Base-by-base conservation (phyloP, 106 monocot species). In the Dendrobium nobile region DNA sequence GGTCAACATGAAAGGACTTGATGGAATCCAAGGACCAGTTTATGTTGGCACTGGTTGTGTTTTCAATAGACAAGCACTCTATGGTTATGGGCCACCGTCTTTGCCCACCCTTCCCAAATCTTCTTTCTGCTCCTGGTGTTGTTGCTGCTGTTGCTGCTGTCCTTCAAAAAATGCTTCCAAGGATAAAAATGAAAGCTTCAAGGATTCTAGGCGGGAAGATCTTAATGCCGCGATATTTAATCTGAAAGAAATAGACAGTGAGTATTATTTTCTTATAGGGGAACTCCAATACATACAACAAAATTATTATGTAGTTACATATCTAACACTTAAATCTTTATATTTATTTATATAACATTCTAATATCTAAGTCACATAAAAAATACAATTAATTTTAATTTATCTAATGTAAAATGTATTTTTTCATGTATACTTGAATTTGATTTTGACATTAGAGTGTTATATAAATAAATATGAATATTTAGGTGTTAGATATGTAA, bases 1-100 rank as follows among this genome's bases (percentile, higher is more conserved):
- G 96, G 81, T 96, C 55, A 96, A 96, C 83, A 96, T 96, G 96
- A 96, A 90, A 85, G 96, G 96, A 44, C 96, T 96, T 82, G 96
- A 96, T 84, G 96, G 96, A 5, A 88, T 96, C 73, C 96, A 96
- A 90, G 96, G 96, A 6, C 96, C 96, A 11, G 91, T 96, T 59
- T 96, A 96, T 86, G 96, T 96, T 54, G 96, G 96, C 77, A 96
- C 96, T 80, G 96, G 96, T 84, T 96, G 96, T 85, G 86, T 87
- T 83, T 96, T 96, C 82, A 87, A 90, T 80, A 86, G 96, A 77
- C 93, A 93, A 84, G 96, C 96, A 42, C 91, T 96, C 16, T 96
- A 96, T 82, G 96, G 96, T 1, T 96, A 96, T 79, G 87, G 93
- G 8, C 96, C 96, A 45, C 89, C 91, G 86, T 90, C 92, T 82